A percentile compares a stretch with the other conserved stretches of the same genome.
These are phyloP conservation scores for Rhizopogon sp. DNA, from an alignment of 768 basidiomycete genomes.

Conservation along the genomic window DNA sequence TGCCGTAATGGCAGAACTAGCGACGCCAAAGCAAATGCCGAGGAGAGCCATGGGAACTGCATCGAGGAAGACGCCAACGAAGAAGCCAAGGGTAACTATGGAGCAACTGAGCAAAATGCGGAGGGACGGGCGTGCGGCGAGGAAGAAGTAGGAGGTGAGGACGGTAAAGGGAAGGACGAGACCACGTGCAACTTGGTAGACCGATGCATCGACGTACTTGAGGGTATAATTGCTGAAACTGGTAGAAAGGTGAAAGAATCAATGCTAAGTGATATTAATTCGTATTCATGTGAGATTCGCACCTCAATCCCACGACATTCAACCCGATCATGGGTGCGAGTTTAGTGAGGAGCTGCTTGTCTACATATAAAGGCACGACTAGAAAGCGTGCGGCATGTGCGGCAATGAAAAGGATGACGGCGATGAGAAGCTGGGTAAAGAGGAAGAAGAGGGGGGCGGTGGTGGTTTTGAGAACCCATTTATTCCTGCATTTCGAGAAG, in stretches of 20 bases:
- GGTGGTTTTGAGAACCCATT: constrained; percentile 84
- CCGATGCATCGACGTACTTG: constrained; percentile 92
- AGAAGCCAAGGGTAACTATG: constrained; percentile 89
- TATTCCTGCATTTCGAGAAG: constrained; percentile 50
- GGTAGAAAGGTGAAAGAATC: constrained; percentile 2
- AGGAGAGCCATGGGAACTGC: constrained; percentile 49
- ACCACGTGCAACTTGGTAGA: constrained; percentile 94
- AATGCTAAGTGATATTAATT: background rate
- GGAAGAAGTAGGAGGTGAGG: constrained; percentile 73
- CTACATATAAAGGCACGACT: constrained; percentile 61
- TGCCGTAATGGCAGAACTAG: constrained; percentile 83
- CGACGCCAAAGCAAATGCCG: constrained; percentile 78
- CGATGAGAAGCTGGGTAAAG: constrained; percentile 74
- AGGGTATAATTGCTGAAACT: constrained; percentile 89
- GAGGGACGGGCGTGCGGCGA: constrained; percentile 71
- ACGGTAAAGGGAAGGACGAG: constrained; percentile 94
- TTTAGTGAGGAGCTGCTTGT: constrained; percentile 61
- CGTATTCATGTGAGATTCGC: constrained; percentile 5
- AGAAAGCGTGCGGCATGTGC: constrained; percentile 60
- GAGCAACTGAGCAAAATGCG: constrained; percentile 71
- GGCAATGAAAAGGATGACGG: constrained; percentile 67
- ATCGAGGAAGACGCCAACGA: constrained; percentile 83
- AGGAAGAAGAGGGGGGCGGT: constrained; percentile 83
- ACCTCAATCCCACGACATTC: constrained; percentile 85
- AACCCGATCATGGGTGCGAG: constrained; percentile 70